phyloP scores from a whole-genome alignment of 192 early-diverging fungal species.

The Backusella tarrabulga region DNA sequence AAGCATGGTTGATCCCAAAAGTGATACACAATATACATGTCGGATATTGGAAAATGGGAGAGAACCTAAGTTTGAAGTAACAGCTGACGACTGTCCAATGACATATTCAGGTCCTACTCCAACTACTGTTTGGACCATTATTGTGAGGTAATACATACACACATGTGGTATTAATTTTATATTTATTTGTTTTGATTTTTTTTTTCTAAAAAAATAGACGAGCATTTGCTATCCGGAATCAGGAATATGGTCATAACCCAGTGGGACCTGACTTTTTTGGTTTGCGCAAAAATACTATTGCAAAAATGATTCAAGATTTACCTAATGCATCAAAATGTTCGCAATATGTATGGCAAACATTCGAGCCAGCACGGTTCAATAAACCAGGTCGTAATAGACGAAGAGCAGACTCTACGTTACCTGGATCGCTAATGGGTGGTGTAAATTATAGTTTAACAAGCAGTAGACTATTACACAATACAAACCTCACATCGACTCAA shows the following conservation, averaged over 20 bases:
- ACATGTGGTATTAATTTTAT: not conserved
- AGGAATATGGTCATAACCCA: slow-evolving; percentile 76
- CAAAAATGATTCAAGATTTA: slow-evolving; percentile 88
- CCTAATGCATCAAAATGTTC: slow-evolving; percentile 73
- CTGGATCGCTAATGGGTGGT: slow-evolving; percentile 18
- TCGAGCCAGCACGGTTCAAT: slow-evolving; percentile 49
- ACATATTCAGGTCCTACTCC: slow-evolving; percentile 61
- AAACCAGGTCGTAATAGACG: slow-evolving; percentile 31
- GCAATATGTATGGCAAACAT: slow-evolving; percentile 68
- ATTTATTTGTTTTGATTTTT: slow-evolving; percentile 7
- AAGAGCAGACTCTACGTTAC: slow-evolving; percentile 18
- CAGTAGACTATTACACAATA: slow-evolving; percentile 10
- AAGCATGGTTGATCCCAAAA: slow-evolving; percentile 53
- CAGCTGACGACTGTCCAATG: slow-evolving; percentile 72
- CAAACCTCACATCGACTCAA: not conserved
- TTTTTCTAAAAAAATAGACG: slow-evolving; percentile 21
- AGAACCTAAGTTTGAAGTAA: slow-evolving; percentile 75
- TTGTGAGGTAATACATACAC: slow-evolving; percentile 49
- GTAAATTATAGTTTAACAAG: slow-evolving; percentile 33
- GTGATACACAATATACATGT: slow-evolving; percentile 64
- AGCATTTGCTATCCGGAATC: slow-evolving; percentile 77
- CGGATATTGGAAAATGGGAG: slow-evolving; percentile 81
- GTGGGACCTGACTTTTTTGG: slow-evolving; percentile 94
- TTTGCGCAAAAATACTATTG: slow-evolving; percentile 80
- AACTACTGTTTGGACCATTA: slow-evolving; percentile 85